Evolutionary conservation across 1,284 basidiomycete species (phyloP), one percentile per base, ranked within the genome.

Genomic region (Naganishia sp.): DNA sequence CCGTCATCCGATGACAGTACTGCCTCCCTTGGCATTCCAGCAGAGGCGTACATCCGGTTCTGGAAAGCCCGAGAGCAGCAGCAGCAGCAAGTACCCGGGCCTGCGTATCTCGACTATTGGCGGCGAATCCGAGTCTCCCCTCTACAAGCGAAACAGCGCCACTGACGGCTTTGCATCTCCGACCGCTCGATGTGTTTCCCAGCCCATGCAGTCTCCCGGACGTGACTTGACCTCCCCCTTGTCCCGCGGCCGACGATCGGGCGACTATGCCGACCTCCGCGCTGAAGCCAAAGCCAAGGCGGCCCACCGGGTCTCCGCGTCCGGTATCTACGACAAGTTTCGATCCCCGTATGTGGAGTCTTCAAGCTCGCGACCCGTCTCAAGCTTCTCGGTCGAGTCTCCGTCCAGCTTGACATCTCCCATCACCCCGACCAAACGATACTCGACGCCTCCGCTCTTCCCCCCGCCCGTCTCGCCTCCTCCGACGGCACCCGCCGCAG

Each of bases 331-430:
- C 51, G 67, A 64, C 67, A 66, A 57, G 70, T 71, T 61, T 70
- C 69, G 46, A 68, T 70, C 47, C 70, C 72, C 53, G 60, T 70
- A 39, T 62, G 57, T 35, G 41, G 62, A 35, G 56, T 71, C 57
- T 70, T 68, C 31, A 65, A 73, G 50, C 68, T 67, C 31, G 67
- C 71, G n/a, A 28, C 32, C 25, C 35, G 45, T 1, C 7, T 69
- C 43, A 28, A 32, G 32, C 57, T 72, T 65, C 64, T 68, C 13
- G 71, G 66, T n/a, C 72, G 71, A 15, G 66, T 58, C 23, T 67
- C 49, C 21, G 35, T 43, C 65, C 35, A 28, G 25, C 49, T 63
- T 50, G 50, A 25, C 35, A 17, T 51, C 50, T n/a, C 32, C 32
- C 49, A 35, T 53, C 41, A 58, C 58, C 5, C 49, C 62, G n/a